Percentiles rank a stretch among this genome's conserved stretches.
phyloP scores from a whole-genome alignment of 2,329 filamentous ascomycete species.

The Metarhizium guizhouense region DNA sequence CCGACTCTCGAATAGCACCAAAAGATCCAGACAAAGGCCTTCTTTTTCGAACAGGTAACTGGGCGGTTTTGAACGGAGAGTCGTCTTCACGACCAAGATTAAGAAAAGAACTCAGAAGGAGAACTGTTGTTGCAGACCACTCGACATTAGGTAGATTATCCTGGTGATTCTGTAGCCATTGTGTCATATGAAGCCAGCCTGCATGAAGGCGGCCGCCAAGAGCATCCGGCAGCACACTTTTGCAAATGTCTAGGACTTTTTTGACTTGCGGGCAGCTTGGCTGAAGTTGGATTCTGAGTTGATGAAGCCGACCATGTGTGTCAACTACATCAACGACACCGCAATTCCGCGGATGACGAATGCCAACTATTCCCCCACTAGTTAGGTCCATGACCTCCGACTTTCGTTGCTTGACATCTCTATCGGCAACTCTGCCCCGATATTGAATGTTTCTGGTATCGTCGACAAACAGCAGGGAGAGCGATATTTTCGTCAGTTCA shows the following conservation, averaged over 20 bases:
- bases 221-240: slow-evolving; percentile 52
- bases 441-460: slow-evolving; percentile 53
- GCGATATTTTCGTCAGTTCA: slow-evolving; percentile 54
- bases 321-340: slow-evolving; percentile 61
- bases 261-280: slow-evolving; percentile 54
- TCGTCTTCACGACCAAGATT: slow-evolving; percentile 39
- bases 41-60: slow-evolving; percentile 20
- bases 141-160: slow-evolving; percentile 44
- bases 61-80: slow-evolving; percentile 15
- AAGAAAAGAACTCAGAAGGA: slow-evolving; percentile 56
- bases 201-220: slow-evolving; percentile 53
- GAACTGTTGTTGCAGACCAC: slow-evolving; percentile 59
- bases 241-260: slow-evolving; percentile 52
- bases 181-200: slow-evolving; percentile 65
- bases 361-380: slow-evolving; percentile 38
- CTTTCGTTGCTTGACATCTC: slow-evolving; percentile 40
- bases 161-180: slow-evolving; percentile 52
- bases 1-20: slow-evolving; percentile 24
- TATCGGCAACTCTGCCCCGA: slow-evolving; percentile 39
- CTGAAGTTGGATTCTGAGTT: slow-evolving; percentile 58
- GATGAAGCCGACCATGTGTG: slow-evolving; percentile 51
- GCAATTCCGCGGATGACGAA: slow-evolving; percentile 48
- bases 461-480: slow-evolving; percentile 52
- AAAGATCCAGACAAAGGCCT: slow-evolving; percentile 26
- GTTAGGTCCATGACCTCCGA: slow-evolving; percentile 36